Evolutionary conservation across 2,329 filamentous ascomycete genomes (phyloP).

Genomic region (Blumeria hordei): DNA sequence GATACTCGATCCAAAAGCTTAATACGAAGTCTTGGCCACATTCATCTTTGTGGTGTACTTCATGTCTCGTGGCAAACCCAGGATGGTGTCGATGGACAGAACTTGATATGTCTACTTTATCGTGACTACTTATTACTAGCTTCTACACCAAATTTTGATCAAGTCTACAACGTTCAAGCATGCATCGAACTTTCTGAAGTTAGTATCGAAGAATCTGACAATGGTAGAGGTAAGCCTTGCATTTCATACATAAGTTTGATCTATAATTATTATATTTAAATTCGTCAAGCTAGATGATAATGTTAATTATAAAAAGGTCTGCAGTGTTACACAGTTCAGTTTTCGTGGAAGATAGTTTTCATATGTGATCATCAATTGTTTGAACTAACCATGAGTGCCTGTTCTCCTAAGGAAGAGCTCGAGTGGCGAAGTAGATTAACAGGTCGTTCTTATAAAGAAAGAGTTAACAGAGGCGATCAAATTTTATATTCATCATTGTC

Average conservation of each 20-base stretch:
- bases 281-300: background rate
- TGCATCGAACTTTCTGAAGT: slow-evolving; percentile 44
- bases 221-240: slow-evolving; percentile 35
- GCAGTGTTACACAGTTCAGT: slow-evolving; percentile 65
- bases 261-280: background rate
- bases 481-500: slow-evolving; percentile 37
- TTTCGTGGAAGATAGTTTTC: slow-evolving; percentile 83
- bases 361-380: slow-evolving; percentile 52
- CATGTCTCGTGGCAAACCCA: slow-evolving; percentile 61
- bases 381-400: slow-evolving; percentile 72
- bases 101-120: slow-evolving; percentile 73
- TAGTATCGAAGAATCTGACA: slow-evolving; percentile 47
- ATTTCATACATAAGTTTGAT: background rate
- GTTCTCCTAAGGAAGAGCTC: slow-evolving; percentile 53
- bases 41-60: slow-evolving; percentile 60
- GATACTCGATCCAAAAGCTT: slow-evolving; percentile 32
- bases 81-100: slow-evolving; percentile 45
- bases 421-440: slow-evolving; percentile 54
- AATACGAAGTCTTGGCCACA: slow-evolving; percentile 60
- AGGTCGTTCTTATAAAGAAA: slow-evolving; percentile 24
- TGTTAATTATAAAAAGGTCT: slow-evolving; percentile 29
- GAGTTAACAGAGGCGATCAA: slow-evolving; percentile 22
- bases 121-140: slow-evolving; percentile 57
- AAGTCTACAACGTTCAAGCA: slow-evolving; percentile 48
- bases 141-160: slow-evolving; percentile 34